Evolutionary conservation across 495 filamentous ascomycete species (phyloP).

Genomic region (Xylona heveae): DNA sequence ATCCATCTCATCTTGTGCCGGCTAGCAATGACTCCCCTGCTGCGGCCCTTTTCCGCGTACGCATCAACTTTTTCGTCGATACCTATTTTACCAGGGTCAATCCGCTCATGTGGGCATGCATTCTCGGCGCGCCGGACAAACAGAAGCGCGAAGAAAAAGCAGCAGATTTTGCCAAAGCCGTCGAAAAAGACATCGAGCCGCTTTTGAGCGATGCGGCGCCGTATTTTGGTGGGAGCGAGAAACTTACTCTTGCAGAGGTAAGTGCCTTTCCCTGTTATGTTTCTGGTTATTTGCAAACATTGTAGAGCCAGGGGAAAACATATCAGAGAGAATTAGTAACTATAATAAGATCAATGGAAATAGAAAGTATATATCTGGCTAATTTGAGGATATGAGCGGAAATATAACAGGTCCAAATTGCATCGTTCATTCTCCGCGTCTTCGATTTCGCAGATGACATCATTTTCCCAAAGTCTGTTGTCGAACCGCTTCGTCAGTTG

Average conservation of each 20-base stretch:
- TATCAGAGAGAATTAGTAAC: too few species aligned
- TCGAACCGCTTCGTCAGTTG: slow-evolving; percentile 25
- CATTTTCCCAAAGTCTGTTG: slow-evolving; percentile 25
- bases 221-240: slow-evolving; percentile 63
- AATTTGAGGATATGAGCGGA: background rate
- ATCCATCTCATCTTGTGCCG: slow-evolving; percentile 23
- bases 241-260: slow-evolving; percentile 62
- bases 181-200: slow-evolving; percentile 59
- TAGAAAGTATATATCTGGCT: too few species aligned
- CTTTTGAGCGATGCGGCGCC: slow-evolving; percentile 42
- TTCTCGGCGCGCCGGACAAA: slow-evolving; percentile 17
- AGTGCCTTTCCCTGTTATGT: slow-evolving; percentile 4
- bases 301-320: too few species aligned
- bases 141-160: slow-evolving; percentile 17
- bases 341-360: too few species aligned
- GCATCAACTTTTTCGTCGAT: slow-evolving; percentile 57
- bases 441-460: slow-evolving; percentile 26
- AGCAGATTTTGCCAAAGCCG: slow-evolving; percentile 24
- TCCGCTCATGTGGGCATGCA: slow-evolving; percentile 19
- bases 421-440: slow-evolving; percentile 43
- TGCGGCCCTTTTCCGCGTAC: slow-evolving; percentile 36
- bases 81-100: slow-evolving; percentile 45
- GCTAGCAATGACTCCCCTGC: slow-evolving; percentile 1
- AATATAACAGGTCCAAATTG: slow-evolving; percentile 34
- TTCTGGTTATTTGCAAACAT: too few species aligned